phyloP scores from a whole-genome alignment of 345 rosid species.

The Arabidopsis suecica region DNA sequence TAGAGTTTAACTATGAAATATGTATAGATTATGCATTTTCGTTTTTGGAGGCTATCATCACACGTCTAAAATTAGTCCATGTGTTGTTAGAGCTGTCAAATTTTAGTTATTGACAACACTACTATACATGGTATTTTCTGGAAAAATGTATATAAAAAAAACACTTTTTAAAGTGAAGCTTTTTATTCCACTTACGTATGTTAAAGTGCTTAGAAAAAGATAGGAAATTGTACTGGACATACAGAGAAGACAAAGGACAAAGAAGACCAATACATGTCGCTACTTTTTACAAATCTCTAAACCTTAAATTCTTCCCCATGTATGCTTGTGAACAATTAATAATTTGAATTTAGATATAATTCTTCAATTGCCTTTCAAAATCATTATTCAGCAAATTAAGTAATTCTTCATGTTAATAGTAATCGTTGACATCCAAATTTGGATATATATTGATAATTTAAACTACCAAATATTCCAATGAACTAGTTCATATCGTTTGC shows the following conservation, averaged over 20 bases:
- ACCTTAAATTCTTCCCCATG: conserved; percentile 22
- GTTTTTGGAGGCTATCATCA: background rate
- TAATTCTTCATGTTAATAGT: background rate
- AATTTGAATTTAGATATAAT: background rate
- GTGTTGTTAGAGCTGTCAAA: too few relatives aligned
- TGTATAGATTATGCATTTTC: background rate
- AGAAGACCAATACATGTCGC: conserved; percentile 14
- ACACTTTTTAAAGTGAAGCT: background rate
- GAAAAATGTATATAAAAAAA: background rate
- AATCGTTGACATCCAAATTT: too few relatives aligned
- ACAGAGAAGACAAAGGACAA: background rate
- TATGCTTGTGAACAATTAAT: background rate
- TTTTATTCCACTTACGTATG: background rate
- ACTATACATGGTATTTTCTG: background rate
- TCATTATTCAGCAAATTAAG: background rate
- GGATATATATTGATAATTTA: too few relatives aligned
- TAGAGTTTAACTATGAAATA: background rate
- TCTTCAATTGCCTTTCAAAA: background rate
- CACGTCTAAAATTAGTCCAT: background rate
- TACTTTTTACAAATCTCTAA: conserved; percentile 13
- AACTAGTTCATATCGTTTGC: background rate
- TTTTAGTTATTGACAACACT: too few relatives aligned
- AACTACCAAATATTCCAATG: background rate
- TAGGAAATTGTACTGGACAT: background rate
- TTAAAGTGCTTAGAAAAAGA: background rate